phyloP scores from a whole-genome alignment of 495 filamentous ascomycete genomes.

The Xylaria scruposa region DNA sequence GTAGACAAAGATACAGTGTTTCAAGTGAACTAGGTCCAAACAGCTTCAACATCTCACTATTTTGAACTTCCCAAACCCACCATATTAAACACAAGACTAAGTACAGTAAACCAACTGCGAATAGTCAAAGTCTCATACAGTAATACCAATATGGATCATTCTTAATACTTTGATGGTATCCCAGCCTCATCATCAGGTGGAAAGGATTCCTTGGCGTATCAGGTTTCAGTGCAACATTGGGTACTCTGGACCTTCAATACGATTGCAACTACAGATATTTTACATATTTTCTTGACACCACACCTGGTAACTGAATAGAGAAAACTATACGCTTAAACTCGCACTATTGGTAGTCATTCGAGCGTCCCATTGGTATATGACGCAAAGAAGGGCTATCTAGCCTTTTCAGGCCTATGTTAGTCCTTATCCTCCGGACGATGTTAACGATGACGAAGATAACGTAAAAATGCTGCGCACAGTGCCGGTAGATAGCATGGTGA shows the following conservation, averaged over 20 bases:
- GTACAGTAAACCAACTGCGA: background rate
- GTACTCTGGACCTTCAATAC: background rate
- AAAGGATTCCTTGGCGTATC: conserved; percentile 27
- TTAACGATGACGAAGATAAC: background rate
- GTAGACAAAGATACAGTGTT: background rate
- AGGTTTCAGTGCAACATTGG: conserved; percentile 18
- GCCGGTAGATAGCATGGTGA: background rate
- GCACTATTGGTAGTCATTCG: background rate
- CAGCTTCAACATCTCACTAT: too few relatives aligned
- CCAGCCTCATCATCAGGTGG: conserved; percentile 1
- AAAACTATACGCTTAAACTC: background rate
- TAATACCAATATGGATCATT: background rate
- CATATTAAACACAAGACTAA: too few relatives aligned
- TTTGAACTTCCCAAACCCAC: background rate
- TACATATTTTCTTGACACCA: too few relatives aligned
- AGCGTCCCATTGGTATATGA: background rate
- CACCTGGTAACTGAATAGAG: too few relatives aligned
- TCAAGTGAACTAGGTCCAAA: background rate
- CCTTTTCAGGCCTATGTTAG: background rate
- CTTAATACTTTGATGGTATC: background rate
- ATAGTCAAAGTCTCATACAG: background rate
- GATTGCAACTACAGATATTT: background rate
- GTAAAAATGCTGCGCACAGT: background rate
- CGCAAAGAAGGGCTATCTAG: background rate
- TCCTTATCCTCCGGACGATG: background rate